These are phyloP conservation scores for Aristolochia californica DNA, from an alignment of 164 flowering plant species.

Conservation along the genomic window DNA sequence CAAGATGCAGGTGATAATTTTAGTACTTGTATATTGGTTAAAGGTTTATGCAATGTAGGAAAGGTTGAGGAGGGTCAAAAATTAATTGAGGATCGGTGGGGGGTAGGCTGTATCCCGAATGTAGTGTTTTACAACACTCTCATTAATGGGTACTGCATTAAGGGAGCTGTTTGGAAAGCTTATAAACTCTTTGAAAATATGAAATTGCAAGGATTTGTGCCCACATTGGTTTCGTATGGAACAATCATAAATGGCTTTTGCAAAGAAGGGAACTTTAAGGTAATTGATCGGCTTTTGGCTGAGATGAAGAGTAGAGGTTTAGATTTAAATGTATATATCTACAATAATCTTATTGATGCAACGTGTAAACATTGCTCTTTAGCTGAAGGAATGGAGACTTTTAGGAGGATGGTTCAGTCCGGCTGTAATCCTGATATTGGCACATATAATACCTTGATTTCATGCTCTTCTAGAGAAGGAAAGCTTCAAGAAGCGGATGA, in stretches of 20 bases:
- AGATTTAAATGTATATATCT: conserved; percentile 31
- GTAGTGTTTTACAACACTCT: conserved; percentile 67
- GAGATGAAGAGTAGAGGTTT: conserved; percentile 61
- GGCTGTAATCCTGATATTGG: conserved; percentile 50
- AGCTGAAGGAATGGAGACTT: conserved; percentile 26
- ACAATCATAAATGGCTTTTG: conserved; percentile 53
- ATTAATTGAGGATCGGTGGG: conserved; percentile 64
- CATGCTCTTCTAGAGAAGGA: conserved; percentile 38
- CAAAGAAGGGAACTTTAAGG: conserved; percentile 43
- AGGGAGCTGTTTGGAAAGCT: conserved; percentile 42
- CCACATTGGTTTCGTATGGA: conserved; percentile 62
- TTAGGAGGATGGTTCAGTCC: conserved; percentile 30
- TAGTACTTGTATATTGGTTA: conserved; percentile 56
- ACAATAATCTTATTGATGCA: conserved; percentile 57
- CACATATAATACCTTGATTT: conserved; percentile 54
- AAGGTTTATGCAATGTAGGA: conserved; percentile 46
- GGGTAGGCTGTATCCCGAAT: conserved; percentile 56
- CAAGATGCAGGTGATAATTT: conserved; percentile 44
- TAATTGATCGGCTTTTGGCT: conserved; percentile 32
- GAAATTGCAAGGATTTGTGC: conserved; percentile 63
- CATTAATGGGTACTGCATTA: conserved; percentile 64
- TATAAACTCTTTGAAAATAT: conserved; percentile 36
- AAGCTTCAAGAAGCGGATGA: conserved; percentile 46
- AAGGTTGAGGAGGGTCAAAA: conserved; percentile 53
- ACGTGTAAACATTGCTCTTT: conserved; percentile 33